A percentile compares a stretch with the other conserved stretches of the same genome.
Evolutionary conservation across 2,329 filamentous ascomycete species (phyloP).

Genomic region (Colletotrichum scovillei): DNA sequence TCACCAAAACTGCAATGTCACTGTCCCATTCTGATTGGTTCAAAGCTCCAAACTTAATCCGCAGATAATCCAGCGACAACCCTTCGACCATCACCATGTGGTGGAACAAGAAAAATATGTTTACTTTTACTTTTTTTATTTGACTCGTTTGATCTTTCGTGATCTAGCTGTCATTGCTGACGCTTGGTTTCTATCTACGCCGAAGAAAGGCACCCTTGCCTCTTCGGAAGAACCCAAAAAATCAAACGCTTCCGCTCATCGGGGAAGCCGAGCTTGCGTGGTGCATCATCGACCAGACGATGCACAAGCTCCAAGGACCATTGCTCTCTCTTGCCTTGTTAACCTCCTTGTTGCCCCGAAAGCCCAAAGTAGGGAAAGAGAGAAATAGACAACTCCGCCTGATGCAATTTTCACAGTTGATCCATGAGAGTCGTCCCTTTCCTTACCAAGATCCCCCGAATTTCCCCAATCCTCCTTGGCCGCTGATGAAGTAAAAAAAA

Average conservation of each 20-base stretch:
- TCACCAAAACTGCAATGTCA: slow-evolving; percentile 6
- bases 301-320: slow-evolving; percentile 3
- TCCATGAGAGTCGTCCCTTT: slow-evolving; percentile 20
- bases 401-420: slow-evolving; percentile 30
- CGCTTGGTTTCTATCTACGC: slow-evolving; percentile 33
- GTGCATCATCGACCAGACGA: neutral
- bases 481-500: slow-evolving; percentile 19
- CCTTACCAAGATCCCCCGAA: slow-evolving; percentile 8
- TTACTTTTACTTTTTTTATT: slow-evolving; percentile 9
- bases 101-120: neutral
- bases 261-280: neutral
- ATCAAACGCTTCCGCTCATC: neutral
- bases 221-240: neutral
- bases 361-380: neutral
- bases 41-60: neutral
- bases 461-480: neutral
- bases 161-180: slow-evolving; percentile 24
- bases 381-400: slow-evolving; percentile 26
- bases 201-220: neutral
- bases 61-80: neutral
- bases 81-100: neutral
- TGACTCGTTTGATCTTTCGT: slow-evolving; percentile 23
- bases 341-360: neutral
- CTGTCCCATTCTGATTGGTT: slow-evolving; percentile 10
- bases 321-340: neutral